Conservation (phyloP, 129 eudicot genomes). For the Kitagawia praeruptora region DNA sequence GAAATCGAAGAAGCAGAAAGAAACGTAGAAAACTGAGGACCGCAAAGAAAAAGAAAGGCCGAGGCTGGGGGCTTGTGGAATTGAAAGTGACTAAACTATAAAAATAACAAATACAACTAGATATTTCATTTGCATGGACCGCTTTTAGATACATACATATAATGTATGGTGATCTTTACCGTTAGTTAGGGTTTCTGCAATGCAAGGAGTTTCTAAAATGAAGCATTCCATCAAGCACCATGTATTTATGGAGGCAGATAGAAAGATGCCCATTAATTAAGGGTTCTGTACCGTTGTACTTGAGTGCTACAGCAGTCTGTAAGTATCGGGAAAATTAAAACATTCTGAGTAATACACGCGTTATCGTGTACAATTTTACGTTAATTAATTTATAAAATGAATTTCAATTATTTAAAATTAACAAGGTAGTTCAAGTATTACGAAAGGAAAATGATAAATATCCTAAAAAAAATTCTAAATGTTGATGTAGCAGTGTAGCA, state of each 20-base stretch:
- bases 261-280: not conserved
- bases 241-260: not conserved
- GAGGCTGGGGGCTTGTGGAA: not conserved
- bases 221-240: not conserved
- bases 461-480: too few species aligned
- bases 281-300: not conserved
- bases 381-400: not conserved
- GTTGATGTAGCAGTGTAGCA: too few species aligned
- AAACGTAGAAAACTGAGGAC: not conserved
- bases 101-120: conserved; percentile 6
- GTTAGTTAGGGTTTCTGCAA: not conserved
- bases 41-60: not conserved
- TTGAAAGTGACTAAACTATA: conserved; percentile 30
- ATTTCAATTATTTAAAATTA: too few species aligned
- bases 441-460: too few species aligned
- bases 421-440: too few species aligned
- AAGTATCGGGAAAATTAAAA: not conserved
- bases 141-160: not conserved
- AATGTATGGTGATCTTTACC: not conserved
- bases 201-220: not conserved
- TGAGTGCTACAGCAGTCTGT: not conserved
- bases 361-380: not conserved
- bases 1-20: conserved; percentile 1
- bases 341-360: not conserved
- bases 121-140: not conserved